Evolutionary conservation across 2,329 filamentous ascomycete genomes (phyloP).

Genomic region (Pestalotiopsis sp.): DNA sequence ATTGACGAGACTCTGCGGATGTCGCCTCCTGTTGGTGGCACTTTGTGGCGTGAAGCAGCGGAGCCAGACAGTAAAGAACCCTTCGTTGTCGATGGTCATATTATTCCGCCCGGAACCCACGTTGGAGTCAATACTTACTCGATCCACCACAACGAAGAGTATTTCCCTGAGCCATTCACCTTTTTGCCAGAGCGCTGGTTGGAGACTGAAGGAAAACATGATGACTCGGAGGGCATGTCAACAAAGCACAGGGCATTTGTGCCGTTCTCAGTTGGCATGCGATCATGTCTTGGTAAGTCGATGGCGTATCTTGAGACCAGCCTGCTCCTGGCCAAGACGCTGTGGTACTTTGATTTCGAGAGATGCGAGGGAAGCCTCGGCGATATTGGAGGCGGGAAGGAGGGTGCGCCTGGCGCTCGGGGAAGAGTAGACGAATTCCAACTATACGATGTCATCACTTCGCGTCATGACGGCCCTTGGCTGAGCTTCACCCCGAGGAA

Average conservation of each 20-base stretch:
- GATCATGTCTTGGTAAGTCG: slow-evolving; percentile 37
- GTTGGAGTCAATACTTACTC: slow-evolving; percentile 36
- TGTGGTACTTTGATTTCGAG: slow-evolving; percentile 21
- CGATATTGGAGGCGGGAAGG: not conserved
- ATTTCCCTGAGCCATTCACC: slow-evolving; percentile 27
- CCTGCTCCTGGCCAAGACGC: slow-evolving; percentile 22
- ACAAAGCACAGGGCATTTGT: slow-evolving; percentile 24
- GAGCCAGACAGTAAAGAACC: slow-evolving; percentile 15
- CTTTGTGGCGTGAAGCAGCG: slow-evolving; percentile 34
- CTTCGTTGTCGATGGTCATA: slow-evolving; percentile 24
- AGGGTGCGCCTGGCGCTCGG: not conserved
- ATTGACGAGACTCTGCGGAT: slow-evolving; percentile 51
- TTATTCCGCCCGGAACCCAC: slow-evolving; percentile 35
- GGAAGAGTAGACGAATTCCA: not conserved
- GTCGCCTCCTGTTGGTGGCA: slow-evolving; percentile 41
- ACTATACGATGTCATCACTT: not conserved
- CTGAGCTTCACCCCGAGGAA: not conserved
- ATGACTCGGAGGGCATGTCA: not conserved
- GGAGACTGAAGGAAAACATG: not conserved
- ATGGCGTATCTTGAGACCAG: slow-evolving; percentile 26
- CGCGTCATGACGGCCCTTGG: not conserved
- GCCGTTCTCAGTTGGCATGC: slow-evolving; percentile 38
- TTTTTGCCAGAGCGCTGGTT: slow-evolving; percentile 39
- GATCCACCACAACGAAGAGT: slow-evolving; percentile 36
- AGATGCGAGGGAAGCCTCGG: not conserved